phyloP scores from a whole-genome alignment of 352 stramenopile genomes.

The Phytophthora meadii region DNA sequence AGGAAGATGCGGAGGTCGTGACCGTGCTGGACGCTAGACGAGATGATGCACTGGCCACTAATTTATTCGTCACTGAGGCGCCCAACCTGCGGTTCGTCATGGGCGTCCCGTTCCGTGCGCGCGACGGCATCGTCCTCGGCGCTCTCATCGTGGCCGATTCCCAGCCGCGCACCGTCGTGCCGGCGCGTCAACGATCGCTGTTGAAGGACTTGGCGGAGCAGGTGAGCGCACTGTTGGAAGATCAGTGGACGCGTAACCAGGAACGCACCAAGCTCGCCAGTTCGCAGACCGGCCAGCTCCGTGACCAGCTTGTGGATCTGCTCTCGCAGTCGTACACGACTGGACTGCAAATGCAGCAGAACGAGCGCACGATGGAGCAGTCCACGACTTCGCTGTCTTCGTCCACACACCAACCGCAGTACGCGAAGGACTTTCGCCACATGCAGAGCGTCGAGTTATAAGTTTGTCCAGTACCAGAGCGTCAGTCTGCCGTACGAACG shows the following conservation, averaged over 20 bases:
- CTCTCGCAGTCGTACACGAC: conserved; percentile 64
- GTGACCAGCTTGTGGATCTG: conserved; percentile 50
- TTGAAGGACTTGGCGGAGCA: conserved; percentile 55
- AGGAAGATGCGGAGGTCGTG: conserved; percentile 40
- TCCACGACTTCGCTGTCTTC: conserved; percentile 25
- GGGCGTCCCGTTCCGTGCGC: conserved; percentile 54
- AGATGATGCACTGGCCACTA: conserved; percentile 51
- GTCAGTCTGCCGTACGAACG: conserved; percentile 23
- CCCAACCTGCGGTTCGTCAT: conserved; percentile 65
- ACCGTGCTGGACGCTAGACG: conserved; percentile 50
- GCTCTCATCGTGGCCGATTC: conserved; percentile 66
- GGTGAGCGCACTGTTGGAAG: conserved; percentile 52
- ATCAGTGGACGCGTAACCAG: conserved; percentile 46
- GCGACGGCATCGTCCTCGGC: conserved; percentile 61
- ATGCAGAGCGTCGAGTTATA: conserved; percentile 54
- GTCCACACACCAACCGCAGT: conserved; percentile 35
- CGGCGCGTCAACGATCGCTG: conserved; percentile 38
- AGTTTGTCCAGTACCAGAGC: conserved; percentile 14
- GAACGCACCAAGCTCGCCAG: conserved; percentile 35
- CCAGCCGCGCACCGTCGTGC: conserved; percentile 40
- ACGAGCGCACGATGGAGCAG: conserved; percentile 48
- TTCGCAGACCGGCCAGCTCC: conserved; percentile 42
- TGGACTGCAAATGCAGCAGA: conserved; percentile 57
- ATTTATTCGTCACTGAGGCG: conserved; percentile 63
- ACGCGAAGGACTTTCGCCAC: conserved; percentile 35